Evolutionary conservation across 768 basidiomycete genomes (phyloP), one percentile per base, ranked within the genome.

Genomic region (Boletus subparvulus): DNA sequence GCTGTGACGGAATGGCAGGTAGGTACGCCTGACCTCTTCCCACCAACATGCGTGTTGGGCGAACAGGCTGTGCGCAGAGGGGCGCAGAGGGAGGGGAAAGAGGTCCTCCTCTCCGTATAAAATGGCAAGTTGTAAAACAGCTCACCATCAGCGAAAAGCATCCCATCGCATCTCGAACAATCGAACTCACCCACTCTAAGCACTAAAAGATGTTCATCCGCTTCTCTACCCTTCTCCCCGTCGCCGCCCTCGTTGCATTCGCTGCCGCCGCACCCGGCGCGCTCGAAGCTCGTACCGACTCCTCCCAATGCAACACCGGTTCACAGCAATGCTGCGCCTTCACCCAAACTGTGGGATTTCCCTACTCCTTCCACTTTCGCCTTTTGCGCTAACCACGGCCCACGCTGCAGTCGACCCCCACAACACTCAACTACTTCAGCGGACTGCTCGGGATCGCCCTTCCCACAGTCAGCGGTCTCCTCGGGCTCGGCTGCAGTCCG

Each of bases 211-310:
- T 65, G 63, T 52, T 14, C 36, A n/a, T 41, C 21, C 52, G 47
- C 42, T 39, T 55, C 24, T 32, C 58, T 42, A 10, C 35, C 26
- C 24, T 65, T 6, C 26, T 63, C 42, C 42, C 57, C n/a, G 26
- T 65, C 45, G 50, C 44, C 45, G 60, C 60, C 26, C 54, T 65
- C 21, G 54, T 10, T 14, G 55, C 47, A n/a, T 26, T 41, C 10
- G 64, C 17, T 8, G 24, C 47, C 0, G 64, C 56, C 5, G 35
- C 35, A 35, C 35, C 35, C 35, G 10, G 35, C 35, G 35, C 12
- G 35, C 35, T 35, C 30, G 32, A 43, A 12, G 62, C 49, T 4
- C 62, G 46, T 2, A 35, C 33, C 30, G 5, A n/a, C 5, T 16
- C 17, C 41, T 19, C 35, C 13, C 35, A 35, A 14, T 35, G 35